Percentiles rank a stretch among this genome's conserved stretches.
Conservation (phyloP, 2,329 filamentous ascomycete species). For the Colletotrichum godetiae region DNA sequence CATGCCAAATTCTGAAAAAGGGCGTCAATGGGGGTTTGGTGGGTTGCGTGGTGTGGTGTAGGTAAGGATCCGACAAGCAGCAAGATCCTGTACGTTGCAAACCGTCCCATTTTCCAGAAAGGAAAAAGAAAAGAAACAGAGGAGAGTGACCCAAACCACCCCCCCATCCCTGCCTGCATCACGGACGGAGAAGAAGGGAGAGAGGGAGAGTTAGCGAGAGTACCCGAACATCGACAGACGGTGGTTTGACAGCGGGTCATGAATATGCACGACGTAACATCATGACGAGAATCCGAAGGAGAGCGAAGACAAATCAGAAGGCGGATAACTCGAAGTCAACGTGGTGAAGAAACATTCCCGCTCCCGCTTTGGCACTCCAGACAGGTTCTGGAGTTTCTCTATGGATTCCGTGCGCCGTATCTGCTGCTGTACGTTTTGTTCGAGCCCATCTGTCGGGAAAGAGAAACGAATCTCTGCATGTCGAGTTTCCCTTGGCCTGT, state of each 20-base stretch:
- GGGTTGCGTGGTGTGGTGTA: neutral
- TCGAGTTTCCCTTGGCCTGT: neutral
- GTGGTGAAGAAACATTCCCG: slow-evolving; percentile 13
- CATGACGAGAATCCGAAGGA: slow-evolving; percentile 21
- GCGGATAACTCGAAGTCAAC: neutral
- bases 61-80: slow-evolving; percentile 17
- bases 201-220: neutral
- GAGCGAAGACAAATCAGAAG: slow-evolving; percentile 14
- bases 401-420: neutral
- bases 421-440: neutral
- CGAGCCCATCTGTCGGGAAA: neutral
- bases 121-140: slow-evolving; percentile 5
- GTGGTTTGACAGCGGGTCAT: slow-evolving; percentile 33
- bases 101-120: slow-evolving; percentile 5
- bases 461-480: neutral
- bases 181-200: neutral
- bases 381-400: neutral
- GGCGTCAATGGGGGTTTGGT: neutral
- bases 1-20: slow-evolving; percentile 20
- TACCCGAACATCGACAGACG: slow-evolving; percentile 29
- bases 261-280: slow-evolving; percentile 29
- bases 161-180: slow-evolving; percentile 6
- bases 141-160: neutral
- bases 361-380: neutral
- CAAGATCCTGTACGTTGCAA: slow-evolving; percentile 26